Conservation (phyloP, 169 alveolate species). For the Babesia divergens region DNA sequence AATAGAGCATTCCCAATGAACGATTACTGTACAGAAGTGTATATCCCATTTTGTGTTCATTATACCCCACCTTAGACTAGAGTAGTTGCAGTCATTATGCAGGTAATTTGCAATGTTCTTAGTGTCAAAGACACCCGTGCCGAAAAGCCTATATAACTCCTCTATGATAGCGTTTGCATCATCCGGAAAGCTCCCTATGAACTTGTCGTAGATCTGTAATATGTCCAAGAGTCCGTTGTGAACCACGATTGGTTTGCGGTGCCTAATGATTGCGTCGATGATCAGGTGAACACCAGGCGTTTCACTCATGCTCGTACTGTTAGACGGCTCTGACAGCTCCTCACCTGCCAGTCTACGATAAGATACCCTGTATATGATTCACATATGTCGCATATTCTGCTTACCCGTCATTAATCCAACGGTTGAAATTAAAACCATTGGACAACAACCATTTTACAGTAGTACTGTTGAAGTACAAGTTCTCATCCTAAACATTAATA, state of each 20-base stretch:
- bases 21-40: too few relatives aligned
- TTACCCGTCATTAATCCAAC: slow-evolving; percentile 63
- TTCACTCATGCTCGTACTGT: neutral
- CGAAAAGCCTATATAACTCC: slow-evolving; percentile 48
- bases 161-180: slow-evolving; percentile 38
- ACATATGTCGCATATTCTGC: neutral
- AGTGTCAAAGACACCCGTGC: slow-evolving; percentile 69
- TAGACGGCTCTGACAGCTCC: neutral
- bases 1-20: too few relatives aligned
- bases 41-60: neutral
- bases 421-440: slow-evolving; percentile 43
- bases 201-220: slow-evolving; percentile 64
- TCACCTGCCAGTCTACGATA: slow-evolving; percentile 8
- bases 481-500: slow-evolving; percentile 4
- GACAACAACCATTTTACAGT: slow-evolving; percentile 49
- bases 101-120: slow-evolving; percentile 58
- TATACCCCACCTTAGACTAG: slow-evolving; percentile 5
- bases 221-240: slow-evolving; percentile 74
- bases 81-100: neutral
- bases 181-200: slow-evolving; percentile 62
- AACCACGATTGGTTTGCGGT: slow-evolving; percentile 66
- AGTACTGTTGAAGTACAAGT: slow-evolving; percentile 19
- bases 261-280: slow-evolving; percentile 50
- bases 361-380: neutral
- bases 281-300: slow-evolving; percentile 47